These are phyloP conservation scores for Pyrenochaeta sp. DNA, from an alignment of 2,329 filamentous ascomycete genomes.

Conservation along the genomic window DNA sequence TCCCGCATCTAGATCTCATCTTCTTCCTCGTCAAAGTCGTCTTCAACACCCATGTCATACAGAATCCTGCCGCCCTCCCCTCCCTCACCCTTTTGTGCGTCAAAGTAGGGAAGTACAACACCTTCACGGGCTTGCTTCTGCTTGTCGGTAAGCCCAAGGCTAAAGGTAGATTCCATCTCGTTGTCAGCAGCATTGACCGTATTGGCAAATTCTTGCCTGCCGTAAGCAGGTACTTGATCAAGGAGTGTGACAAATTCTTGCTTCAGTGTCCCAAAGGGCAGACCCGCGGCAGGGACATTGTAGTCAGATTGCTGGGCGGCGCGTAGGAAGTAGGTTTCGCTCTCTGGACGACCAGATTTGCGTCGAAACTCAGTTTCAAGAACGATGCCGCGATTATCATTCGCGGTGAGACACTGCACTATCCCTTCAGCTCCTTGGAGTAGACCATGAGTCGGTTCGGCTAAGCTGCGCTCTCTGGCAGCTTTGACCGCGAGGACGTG, in stretches of 20 bases:
- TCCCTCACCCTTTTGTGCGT: slow-evolving; percentile 81
- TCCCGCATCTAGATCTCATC: slow-evolving; percentile 74
- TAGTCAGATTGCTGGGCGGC: slow-evolving; percentile 25
- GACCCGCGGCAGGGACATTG: slow-evolving; percentile 16
- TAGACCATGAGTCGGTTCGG: slow-evolving; percentile 81
- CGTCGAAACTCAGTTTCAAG: slow-evolving; percentile 87
- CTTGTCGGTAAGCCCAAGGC: slow-evolving; percentile 86
- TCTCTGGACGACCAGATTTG: slow-evolving; percentile 79
- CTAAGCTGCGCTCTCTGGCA: slow-evolving; percentile 78
- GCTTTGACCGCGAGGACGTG: slow-evolving; percentile 78
- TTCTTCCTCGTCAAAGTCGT: slow-evolving; percentile 96
- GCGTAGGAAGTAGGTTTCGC: slow-evolving; percentile 70
- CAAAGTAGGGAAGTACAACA: slow-evolving; percentile 93
- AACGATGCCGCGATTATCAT: slow-evolving; percentile 69
- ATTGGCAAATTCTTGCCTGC: slow-evolving; percentile 17
- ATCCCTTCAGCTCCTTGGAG: slow-evolving; percentile 80
- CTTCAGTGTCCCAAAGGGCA: slow-evolving; percentile 46
- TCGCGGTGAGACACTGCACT: slow-evolving; percentile 70
- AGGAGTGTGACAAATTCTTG: slow-evolving; percentile 69
- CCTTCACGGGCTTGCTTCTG: slow-evolving; percentile 86
- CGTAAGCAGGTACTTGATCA: slow-evolving; percentile 70
- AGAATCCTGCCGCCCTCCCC: slow-evolving; percentile 92
- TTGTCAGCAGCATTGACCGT: slow-evolving; percentile 35
- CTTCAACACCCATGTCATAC: slow-evolving; percentile 96
- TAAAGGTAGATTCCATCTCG: slow-evolving; percentile 74